These are phyloP conservation scores for Colletotrichum sp. DNA, from an alignment of 2,329 filamentous ascomycete species.

Conservation along the genomic window DNA sequence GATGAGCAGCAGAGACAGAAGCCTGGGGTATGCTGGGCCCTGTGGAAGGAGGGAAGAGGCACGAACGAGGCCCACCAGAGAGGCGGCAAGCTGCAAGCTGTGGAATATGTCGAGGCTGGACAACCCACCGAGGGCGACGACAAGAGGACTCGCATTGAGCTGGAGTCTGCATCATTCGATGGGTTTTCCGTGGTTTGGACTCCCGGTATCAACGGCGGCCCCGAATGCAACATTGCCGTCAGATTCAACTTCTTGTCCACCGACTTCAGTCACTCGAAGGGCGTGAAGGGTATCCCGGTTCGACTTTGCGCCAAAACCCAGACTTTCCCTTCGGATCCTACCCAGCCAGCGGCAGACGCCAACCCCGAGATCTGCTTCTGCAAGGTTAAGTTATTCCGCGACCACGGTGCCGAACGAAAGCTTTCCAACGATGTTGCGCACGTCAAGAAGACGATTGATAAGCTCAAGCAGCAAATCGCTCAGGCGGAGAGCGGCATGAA, in stretches of 20 bases:
- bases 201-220: constrained; percentile 68
- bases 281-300: constrained; percentile 96
- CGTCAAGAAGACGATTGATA: constrained; percentile 96
- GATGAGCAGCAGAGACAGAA: constrained; percentile 91
- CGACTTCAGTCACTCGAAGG: constrained; percentile 98
- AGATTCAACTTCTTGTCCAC: constrained; percentile 99
- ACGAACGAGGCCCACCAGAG: constrained; percentile 94
- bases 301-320: constrained; percentile 91
- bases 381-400: constrained; percentile 96
- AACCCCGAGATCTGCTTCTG: constrained; percentile 83
- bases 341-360: constrained; percentile 50
- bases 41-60: constrained; percentile 97
- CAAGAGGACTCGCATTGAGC: constrained; percentile 70
- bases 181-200: constrained; percentile 93
- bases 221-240: constrained; percentile 86
- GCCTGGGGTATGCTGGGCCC: constrained; percentile 81
- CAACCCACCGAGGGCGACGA: constrained; percentile 67
- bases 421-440: constrained; percentile 93
- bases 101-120: constrained; percentile 83
- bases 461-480: constrained; percentile 90
- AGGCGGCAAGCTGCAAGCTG: constrained; percentile 89
- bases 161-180: constrained; percentile 85
- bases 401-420: constrained; percentile 94
- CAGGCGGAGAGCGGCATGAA: constrained; percentile 75
- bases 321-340: constrained; percentile 59